These are phyloP conservation scores for Glomus cerebriforme DNA, from an alignment of 192 early-diverging fungal species.

Conservation along the genomic window DNA sequence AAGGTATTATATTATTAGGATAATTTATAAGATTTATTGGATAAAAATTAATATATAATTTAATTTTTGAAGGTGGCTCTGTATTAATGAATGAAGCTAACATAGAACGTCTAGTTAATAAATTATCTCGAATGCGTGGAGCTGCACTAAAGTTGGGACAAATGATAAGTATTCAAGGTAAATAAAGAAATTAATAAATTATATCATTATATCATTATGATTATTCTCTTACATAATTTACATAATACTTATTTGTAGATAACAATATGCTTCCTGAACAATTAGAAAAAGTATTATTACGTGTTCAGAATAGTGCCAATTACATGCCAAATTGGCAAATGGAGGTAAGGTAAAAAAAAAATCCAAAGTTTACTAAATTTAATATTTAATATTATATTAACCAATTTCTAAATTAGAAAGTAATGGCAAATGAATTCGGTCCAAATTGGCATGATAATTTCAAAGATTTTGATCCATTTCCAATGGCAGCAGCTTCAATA, in stretches of 20 bases:
- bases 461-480: constrained; percentile 68
- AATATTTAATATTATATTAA: background rate
- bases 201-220: background rate
- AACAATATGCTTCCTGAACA: constrained; percentile 75
- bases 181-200: background rate
- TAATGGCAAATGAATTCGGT: constrained; percentile 70
- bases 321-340: constrained; percentile 93
- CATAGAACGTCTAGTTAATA: constrained; percentile 83
- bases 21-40: background rate
- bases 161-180: constrained; percentile 96
- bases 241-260: constrained; percentile 40
- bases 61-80: constrained; percentile 43
- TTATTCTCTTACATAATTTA: background rate
- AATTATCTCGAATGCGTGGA: constrained; percentile 90
- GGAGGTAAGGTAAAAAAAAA: constrained; percentile 45
- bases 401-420: constrained; percentile 42
- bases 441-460: constrained; percentile 72
- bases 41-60: constrained; percentile 28
- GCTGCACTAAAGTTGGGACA: constrained; percentile 97
- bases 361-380: background rate
- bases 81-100: constrained; percentile 73
- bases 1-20: background rate
- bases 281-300: constrained; percentile 75
- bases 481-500: constrained; percentile 92
- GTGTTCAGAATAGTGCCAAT: constrained; percentile 93